Evolutionary conservation across 345 rosid species (phyloP), one percentile per base, ranked within the genome.

Genomic region (Raphanus sativus): DNA sequence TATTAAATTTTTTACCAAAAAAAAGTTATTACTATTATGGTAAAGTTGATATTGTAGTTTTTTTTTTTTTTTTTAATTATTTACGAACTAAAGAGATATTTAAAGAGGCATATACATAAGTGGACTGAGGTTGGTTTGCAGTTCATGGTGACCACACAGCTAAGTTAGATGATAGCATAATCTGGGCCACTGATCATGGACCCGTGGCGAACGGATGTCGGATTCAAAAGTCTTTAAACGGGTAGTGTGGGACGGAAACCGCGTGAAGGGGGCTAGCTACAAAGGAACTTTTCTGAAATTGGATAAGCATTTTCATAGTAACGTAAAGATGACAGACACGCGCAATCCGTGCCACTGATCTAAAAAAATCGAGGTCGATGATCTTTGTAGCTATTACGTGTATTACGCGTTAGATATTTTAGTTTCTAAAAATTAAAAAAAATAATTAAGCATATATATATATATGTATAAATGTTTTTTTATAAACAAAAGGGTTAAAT

Each of bases 61-160:
- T 52, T 52, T 52, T 24, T 6, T 52, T 6, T 52, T 52, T 8
- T 52, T n/a, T n/a, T n/a, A 28, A 2, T 4, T 28, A 4, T 4
- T 28, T 24, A 52, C 58, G 58, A 52, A 16, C 5, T 15, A 48
- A 48, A 48, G 16, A 48, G 55, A 48, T 48, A 48, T n/a, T n/a
- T n/a, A 42, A 12, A 42, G 50, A 42, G 52, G 52, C 55, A 48
- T 13, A 15, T 1, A 4, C 32, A 65, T 58, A 73, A 79, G 81
- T 73, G 74, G 78, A 79, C 65, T 68, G 73, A 78, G 69, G 63
- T 66, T 66, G 77, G 77, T 73, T 11, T 50, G 48, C 45, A 73
- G 74, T 73, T 48, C 77, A 78, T 25, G 69, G 48, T 26, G 59
- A 73, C 81, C 77, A 78, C 77, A 78, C 65, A 78, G 74, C 61